phyloP scores from a whole-genome alignment of 2,329 filamentous ascomycete species.

The Cladophialophora immunda region DNA sequence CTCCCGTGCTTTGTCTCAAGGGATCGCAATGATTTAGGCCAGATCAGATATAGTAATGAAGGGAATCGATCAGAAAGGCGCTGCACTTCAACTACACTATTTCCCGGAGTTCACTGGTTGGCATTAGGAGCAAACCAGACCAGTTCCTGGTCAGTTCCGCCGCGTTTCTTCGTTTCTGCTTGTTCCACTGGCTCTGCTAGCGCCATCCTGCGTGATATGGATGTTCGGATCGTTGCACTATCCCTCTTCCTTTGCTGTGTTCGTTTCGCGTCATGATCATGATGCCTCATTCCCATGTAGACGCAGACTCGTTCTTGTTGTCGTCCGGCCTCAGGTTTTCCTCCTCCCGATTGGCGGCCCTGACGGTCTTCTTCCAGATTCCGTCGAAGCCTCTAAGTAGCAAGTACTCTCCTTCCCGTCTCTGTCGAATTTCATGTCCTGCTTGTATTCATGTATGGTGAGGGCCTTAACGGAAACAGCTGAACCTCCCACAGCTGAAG shows the following conservation, averaged over 20 bases:
- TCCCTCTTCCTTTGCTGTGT: neutral
- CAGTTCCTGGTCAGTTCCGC: neutral
- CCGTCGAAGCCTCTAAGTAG: neutral
- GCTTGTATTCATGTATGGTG: neutral
- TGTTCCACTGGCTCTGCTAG: neutral
- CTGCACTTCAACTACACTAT: neutral
- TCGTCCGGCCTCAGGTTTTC: neutral
- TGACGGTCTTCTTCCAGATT: neutral
- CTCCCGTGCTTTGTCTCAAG: neutral
- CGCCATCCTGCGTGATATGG: neutral
- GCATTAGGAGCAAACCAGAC: neutral
- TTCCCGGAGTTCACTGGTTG: neutral
- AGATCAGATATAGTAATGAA: constrained; percentile 1
- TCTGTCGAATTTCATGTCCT: neutral
- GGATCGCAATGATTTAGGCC: constrained; percentile 5
- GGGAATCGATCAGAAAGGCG: neutral
- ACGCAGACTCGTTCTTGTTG: neutral
- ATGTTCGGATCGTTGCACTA: neutral
- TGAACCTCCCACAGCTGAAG: constrained; percentile 60
- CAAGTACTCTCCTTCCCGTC: neutral
- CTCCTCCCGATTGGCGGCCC: neutral
- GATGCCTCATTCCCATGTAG: neutral
- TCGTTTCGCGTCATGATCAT: neutral
- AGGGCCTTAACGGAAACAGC: constrained; percentile 60
- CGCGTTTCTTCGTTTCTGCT: neutral